Evolutionary conservation across 768 basidiomycete species (phyloP).

Genomic region (Podaxis rugospora): DNA sequence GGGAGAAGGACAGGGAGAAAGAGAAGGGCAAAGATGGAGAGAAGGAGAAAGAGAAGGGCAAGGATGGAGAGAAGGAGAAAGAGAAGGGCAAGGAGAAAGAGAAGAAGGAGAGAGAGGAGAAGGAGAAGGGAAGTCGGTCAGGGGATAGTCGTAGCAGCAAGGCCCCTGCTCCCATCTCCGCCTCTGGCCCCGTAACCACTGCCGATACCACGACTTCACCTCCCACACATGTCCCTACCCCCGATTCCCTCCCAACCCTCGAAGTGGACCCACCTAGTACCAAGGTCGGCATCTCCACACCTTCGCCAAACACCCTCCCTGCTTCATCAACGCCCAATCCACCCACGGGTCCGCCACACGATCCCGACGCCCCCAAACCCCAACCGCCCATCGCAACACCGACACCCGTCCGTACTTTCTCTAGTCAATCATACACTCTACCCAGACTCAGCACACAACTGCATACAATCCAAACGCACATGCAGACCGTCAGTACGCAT

Average conservation of each 20-base stretch:
- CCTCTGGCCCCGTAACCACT: background rate
- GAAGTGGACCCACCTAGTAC: background rate
- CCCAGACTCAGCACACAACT: constrained; percentile 8
- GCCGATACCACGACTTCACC: constrained; percentile 1
- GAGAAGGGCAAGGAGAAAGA: constrained; percentile 33
- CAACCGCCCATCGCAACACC: background rate
- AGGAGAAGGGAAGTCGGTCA: constrained; percentile 27
- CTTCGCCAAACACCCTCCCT: background rate
- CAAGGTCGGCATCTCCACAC: background rate
- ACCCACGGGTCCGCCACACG: background rate
- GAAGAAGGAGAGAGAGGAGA: constrained; percentile 29
- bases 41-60: constrained; percentile 22
- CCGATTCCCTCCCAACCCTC: background rate
- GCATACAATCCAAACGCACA: constrained; percentile 1
- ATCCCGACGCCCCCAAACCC: background rate
- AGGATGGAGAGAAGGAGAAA: constrained; percentile 21
- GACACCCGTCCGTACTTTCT: background rate
- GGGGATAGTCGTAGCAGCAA: constrained; percentile 21
- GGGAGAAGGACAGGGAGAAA: constrained; percentile 30
- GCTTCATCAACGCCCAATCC: background rate
- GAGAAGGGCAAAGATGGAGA: constrained; percentile 18
- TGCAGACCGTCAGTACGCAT: constrained; percentile 15
- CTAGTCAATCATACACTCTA: background rate
- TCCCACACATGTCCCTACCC: background rate
- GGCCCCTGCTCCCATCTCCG: constrained; percentile 3